A percentile compares a stretch with the other conserved stretches of the same genome.
These are phyloP conservation scores for Penicillium hesseltinei DNA, from an alignment of 2,329 filamentous ascomycete genomes.

Conservation along the genomic window DNA sequence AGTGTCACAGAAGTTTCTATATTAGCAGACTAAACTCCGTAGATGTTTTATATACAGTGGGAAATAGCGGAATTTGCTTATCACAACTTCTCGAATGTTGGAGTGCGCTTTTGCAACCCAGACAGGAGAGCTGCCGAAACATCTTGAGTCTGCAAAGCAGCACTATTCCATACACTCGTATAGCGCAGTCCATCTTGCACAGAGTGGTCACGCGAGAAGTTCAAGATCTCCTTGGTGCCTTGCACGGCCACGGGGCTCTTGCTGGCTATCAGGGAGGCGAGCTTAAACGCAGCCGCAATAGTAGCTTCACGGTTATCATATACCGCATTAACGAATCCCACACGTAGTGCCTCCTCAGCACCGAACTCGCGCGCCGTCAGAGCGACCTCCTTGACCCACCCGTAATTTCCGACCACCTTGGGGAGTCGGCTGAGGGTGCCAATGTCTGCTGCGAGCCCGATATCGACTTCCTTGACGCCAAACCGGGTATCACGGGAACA, in stretches of 20 bases:
- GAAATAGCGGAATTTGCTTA: neutral
- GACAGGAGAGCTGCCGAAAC: conserved; percentile 71
- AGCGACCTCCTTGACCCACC: conserved; percentile 52
- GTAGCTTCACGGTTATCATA: conserved; percentile 57
- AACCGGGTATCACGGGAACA: conserved; percentile 39
- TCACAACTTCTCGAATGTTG: conserved; percentile 80
- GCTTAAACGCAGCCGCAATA: conserved; percentile 60
- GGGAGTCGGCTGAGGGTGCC: conserved; percentile 48
- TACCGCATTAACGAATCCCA: conserved; percentile 46
- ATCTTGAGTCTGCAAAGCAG: conserved; percentile 77
- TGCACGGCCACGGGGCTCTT: conserved; percentile 89
- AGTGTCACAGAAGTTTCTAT: neutral
- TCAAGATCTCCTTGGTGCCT: conserved; percentile 82
- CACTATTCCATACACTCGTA: conserved; percentile 83
- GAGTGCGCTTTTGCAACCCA: conserved; percentile 73
- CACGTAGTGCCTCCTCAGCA: conserved; percentile 44
- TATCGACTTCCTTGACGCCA: conserved; percentile 51
- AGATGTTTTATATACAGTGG: neutral
- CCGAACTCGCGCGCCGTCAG: conserved; percentile 45
- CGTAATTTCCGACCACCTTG: conserved; percentile 46
- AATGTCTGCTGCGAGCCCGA: conserved; percentile 50
- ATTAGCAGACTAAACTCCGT: neutral
- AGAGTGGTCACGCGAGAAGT: conserved; percentile 74
- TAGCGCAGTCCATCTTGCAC: conserved; percentile 78
- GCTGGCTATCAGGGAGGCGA: conserved; percentile 64